These are phyloP conservation scores for Myxozyma udenii DNA, from an alignment of 805 yeast genomes.

Conservation along the genomic window DNA sequence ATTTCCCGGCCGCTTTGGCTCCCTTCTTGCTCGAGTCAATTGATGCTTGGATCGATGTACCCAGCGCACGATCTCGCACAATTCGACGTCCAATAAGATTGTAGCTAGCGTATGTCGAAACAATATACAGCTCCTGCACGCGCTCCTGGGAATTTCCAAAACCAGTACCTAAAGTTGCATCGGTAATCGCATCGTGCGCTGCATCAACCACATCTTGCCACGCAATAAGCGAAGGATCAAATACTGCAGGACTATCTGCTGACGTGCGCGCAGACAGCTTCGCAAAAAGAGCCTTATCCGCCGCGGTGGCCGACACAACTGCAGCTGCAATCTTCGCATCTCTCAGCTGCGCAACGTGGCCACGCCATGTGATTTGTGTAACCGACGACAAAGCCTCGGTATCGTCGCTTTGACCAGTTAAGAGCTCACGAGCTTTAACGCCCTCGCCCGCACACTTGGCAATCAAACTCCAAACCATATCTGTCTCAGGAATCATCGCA, in stretches of 20 bases:
- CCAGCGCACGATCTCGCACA: constrained; percentile 55
- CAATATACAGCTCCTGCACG: constrained; percentile 63
- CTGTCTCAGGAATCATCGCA: constrained; percentile 41
- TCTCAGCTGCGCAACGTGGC: constrained; percentile 58
- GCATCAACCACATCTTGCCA: constrained; percentile 70
- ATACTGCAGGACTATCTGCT: constrained; percentile 36
- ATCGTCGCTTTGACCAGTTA: constrained; percentile 18
- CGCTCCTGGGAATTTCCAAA: constrained; percentile 47
- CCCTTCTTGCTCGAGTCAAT: constrained; percentile 7
- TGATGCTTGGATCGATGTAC: constrained; percentile 4
- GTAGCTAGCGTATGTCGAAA: constrained; percentile 73
- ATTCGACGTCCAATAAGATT: constrained; percentile 62
- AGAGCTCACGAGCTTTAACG: constrained; percentile 8
- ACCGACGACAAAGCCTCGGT: constrained; percentile 36
- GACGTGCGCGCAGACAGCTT: constrained; percentile 30
- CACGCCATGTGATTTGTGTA: constrained; percentile 55
- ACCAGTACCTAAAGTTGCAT: constrained; percentile 11
- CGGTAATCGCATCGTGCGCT: constrained; percentile 51
- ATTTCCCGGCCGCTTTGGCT: constrained; percentile 1
- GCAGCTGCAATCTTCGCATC: constrained; percentile 68
- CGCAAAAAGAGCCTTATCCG: constrained; percentile 28
- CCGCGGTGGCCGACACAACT: constrained; percentile 34
- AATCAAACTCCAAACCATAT: constrained; percentile 45
- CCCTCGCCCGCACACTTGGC: constrained; percentile 36
- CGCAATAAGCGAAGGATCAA: constrained; percentile 54